phyloP scores from a whole-genome alignment of 208 protist species.

The Phytomonas sp. region DNA sequence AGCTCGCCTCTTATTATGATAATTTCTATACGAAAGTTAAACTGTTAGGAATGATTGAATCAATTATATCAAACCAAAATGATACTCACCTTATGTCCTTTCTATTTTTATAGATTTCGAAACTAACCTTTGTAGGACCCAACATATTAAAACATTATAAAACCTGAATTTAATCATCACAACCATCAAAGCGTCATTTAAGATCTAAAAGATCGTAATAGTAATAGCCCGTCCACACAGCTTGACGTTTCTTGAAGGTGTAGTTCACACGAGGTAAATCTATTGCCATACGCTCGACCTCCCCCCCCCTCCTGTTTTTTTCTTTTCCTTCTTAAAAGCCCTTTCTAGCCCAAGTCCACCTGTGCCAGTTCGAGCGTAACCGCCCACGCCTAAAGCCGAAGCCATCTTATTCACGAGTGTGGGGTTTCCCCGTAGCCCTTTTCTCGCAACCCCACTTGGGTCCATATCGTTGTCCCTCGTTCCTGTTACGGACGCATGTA shows the following conservation, averaged over 20 bases:
- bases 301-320: neutral
- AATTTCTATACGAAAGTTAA: neutral
- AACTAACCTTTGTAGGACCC: neutral
- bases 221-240: neutral
- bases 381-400: neutral
- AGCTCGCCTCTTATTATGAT: neutral
- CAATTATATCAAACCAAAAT: neutral
- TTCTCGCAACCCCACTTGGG: neutral
- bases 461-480: neutral
- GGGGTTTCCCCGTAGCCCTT: neutral
- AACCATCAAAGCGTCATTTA: neutral
- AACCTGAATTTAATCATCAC: neutral
- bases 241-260: neutral
- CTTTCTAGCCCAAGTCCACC: neutral
- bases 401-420: neutral
- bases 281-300: neutral
- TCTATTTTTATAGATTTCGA: constrained; percentile 12
- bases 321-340: no score
- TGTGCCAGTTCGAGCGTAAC: neutral
- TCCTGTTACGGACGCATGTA: neutral
- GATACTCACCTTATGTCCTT: constrained; percentile 12
- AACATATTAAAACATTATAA: neutral
- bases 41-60: neutral
- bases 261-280: neutral
- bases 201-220: neutral